Conservation (phyloP, 2,329 filamentous ascomycete species). For the Colletotrichum tropicicola region DNA sequence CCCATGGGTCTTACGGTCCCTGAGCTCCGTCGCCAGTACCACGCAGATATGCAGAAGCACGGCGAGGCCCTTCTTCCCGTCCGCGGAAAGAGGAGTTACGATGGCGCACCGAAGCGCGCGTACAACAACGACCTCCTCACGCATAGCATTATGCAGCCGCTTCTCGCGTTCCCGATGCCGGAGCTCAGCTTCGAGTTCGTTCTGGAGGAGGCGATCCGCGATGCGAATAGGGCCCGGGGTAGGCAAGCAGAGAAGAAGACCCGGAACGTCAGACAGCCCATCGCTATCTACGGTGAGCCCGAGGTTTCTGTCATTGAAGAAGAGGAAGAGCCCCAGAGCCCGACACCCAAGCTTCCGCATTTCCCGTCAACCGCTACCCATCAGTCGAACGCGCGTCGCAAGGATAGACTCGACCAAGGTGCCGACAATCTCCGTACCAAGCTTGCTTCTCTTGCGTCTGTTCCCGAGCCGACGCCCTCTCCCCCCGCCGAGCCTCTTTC, state of each 20-base stretch:
- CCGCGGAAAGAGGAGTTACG: slow-evolving; percentile 10
- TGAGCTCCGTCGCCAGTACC: slow-evolving; percentile 9
- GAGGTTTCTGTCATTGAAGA: slow-evolving; percentile 23
- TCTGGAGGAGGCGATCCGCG: slow-evolving; percentile 11
- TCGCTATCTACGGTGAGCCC: slow-evolving; percentile 19
- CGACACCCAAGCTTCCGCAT: slow-evolving; percentile 14
- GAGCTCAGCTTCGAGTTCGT: slow-evolving; percentile 26
- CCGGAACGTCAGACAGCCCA: slow-evolving; percentile 21
- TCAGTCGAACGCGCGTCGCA: slow-evolving; percentile 13
- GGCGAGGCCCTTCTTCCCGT: not conserved
- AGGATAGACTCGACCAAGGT: slow-evolving; percentile 5
- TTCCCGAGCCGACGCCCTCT: not conserved
- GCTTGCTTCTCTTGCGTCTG: not conserved
- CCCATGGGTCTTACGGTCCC: slow-evolving; percentile 6
- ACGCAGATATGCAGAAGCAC: slow-evolving; percentile 9
- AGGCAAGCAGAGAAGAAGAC: not conserved
- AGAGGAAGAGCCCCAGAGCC: slow-evolving; percentile 26
- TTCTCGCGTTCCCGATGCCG: slow-evolving; percentile 19
- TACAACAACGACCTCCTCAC: slow-evolving; percentile 23
- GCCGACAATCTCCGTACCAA: slow-evolving; percentile 1
- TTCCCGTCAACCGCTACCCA: slow-evolving; percentile 28
- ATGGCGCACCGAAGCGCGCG: slow-evolving; percentile 15
- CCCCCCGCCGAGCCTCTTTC: not conserved
- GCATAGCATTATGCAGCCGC: slow-evolving; percentile 13
- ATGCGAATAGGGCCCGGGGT: slow-evolving; percentile 13